phyloP scores from a whole-genome alignment of 495 filamentous ascomycete species.

The Stereocaulon alpinum region DNA sequence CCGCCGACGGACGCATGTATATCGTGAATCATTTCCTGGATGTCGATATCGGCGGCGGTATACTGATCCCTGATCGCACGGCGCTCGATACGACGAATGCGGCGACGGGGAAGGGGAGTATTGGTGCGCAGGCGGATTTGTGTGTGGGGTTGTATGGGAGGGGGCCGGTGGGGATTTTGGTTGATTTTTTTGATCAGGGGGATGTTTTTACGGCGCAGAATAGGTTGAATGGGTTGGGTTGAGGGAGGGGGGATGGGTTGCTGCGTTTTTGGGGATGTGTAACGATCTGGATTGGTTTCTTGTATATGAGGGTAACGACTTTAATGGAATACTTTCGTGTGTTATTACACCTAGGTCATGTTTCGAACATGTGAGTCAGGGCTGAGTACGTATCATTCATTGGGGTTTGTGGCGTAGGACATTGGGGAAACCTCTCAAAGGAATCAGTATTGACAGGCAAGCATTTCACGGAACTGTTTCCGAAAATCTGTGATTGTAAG shows the following conservation, averaged over 20 bases:
- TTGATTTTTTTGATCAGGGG: constrained; percentile 59
- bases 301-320: no score
- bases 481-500: neutral
- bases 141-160: constrained; percentile 45
- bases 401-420: no score
- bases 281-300: no score
- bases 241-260: no score
- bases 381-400: no score
- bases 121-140: constrained; percentile 44
- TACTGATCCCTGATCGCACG: constrained; percentile 46
- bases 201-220: constrained; percentile 48
- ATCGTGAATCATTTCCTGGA: constrained; percentile 43
- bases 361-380: no score
- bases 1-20: constrained; percentile 41
- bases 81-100: constrained; percentile 49
- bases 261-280: no score
- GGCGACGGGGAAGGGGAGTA: constrained; percentile 39
- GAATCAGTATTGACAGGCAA: no score
- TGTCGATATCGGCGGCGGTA: constrained; percentile 29
- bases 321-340: no score
- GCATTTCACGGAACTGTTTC: no score
- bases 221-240: constrained; percentile 44
- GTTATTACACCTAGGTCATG: no score
- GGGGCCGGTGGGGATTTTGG: constrained; percentile 50
- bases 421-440: no score